These are phyloP conservation scores for Flaveria robusta DNA, from an alignment of 129 eudicot genomes.

Conservation along the genomic window DNA sequence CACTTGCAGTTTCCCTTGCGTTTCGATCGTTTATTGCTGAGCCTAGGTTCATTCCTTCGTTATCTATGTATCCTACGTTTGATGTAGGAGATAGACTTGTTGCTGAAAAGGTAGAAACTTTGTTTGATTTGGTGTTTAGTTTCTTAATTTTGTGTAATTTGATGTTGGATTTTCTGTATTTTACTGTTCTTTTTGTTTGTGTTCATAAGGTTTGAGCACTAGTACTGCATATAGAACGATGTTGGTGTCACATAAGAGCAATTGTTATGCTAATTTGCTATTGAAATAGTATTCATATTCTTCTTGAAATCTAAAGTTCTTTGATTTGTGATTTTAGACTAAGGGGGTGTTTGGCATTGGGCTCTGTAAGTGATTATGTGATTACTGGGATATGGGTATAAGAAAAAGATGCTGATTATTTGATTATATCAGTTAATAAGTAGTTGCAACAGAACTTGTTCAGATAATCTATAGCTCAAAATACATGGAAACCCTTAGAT, in stretches of 20 bases:
- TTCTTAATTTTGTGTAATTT: not conserved
- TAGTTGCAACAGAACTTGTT: not conserved
- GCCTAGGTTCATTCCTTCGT: slow-evolving; percentile 91
- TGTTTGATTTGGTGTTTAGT: too few species aligned
- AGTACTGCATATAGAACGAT: not conserved
- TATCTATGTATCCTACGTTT: slow-evolving; percentile 98
- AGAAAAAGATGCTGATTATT: not conserved
- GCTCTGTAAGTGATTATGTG: not conserved
- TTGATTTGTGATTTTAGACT: not conserved
- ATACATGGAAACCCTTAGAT: too few species aligned
- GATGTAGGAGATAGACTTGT: slow-evolving; percentile 94
- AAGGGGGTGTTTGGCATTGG: slow-evolving; percentile 5
- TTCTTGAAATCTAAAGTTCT: not conserved
- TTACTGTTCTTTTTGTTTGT: not conserved
- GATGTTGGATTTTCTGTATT: not conserved
- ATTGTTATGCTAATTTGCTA: not conserved
- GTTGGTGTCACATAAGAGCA: slow-evolving; percentile 5
- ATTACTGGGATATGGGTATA: not conserved
- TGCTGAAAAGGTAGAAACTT: slow-evolving; percentile 77
- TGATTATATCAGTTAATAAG: not conserved
- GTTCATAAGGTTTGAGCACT: not conserved
- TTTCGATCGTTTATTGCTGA: slow-evolving; percentile 89
- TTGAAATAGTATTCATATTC: not conserved
- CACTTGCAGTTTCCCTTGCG: slow-evolving; percentile 81
- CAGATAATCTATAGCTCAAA: not conserved